Base-by-base conservation (phyloP, 768 basidiomycete genomes). In the Russula olivacea region DNA sequence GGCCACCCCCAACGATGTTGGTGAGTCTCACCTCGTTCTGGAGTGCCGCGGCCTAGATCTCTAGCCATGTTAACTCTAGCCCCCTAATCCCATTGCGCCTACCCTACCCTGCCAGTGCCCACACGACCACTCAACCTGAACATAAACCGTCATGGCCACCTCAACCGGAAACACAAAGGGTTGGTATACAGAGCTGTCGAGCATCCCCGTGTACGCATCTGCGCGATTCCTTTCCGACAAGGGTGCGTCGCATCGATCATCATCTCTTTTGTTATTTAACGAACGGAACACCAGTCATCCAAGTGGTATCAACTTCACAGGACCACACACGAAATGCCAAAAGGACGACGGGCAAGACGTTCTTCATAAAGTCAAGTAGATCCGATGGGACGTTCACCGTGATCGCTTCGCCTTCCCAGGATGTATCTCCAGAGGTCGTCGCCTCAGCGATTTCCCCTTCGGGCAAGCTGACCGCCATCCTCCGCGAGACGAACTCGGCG, bases 381-480 rank as follows among this genome's bases (percentile, higher is more conserved):
- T 53, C 64, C n/a, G 54, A 66, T 28, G 61, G 58, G 19, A 28
- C 58, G 3, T 61, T 59, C 63, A 58, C 45, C 7, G 61, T 45
- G 19, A 45, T 66, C 30, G 58, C 64, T n/a, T 59, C 66, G 23
- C 28, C 66, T 11, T 56, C 58, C 7, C 64, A 68, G 49, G 66
- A 68, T 17, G 69, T 65, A 6, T 68, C 67, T 4, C 57, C 64
- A 1, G 67, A 70, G 21, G 69, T 68, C 47, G 5, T 68, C 41
- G 63, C 64, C 19, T 55, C 69, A 2, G 36, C 64, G 4, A 41
- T 68, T 49, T 72, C 72, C 15, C 68, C 66, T 2, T 72, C 71
- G 7, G 69, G 71, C 1, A 60, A 55, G 36, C 41, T 61, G 11
- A 61, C 66, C 1, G 73, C 69, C 6, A 41, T 71, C 48, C 71